phyloP scores from a whole-genome alignment of 1,139 yeast species.

The Geotrichum cucujoidarum region DNA sequence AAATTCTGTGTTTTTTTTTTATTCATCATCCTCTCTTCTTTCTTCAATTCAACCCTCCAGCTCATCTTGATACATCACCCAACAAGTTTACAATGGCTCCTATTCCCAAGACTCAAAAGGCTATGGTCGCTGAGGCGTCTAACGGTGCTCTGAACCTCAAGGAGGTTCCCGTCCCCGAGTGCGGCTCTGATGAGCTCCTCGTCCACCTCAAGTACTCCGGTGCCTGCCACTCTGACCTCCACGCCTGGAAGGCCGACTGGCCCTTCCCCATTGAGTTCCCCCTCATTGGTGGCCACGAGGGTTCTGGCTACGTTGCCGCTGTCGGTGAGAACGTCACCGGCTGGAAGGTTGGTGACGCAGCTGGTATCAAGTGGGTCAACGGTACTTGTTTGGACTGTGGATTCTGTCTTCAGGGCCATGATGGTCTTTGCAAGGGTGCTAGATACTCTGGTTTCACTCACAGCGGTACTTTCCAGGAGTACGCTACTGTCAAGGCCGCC shows the following conservation, averaged over 20 bases:
- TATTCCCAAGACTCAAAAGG: slow-evolving; percentile 30
- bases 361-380: slow-evolving; percentile 28
- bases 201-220: slow-evolving; percentile 35
- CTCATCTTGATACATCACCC: too few relatives aligned
- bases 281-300: slow-evolving; percentile 30
- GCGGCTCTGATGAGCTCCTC: slow-evolving; percentile 29
- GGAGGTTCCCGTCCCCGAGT: slow-evolving; percentile 33
- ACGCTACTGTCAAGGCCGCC: slow-evolving; percentile 69
- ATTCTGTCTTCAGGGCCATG: slow-evolving; percentile 25
- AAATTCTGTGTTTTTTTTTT: too few relatives aligned
- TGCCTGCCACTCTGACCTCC: slow-evolving; percentile 40
- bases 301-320: slow-evolving; percentile 30
- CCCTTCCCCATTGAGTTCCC: slow-evolving; percentile 17
- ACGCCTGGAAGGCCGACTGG: slow-evolving; percentile 23
- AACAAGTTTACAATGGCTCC: slow-evolving; percentile 18
- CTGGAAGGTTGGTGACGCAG: slow-evolving; percentile 26
- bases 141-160: slow-evolving; percentile 21
- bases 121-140: slow-evolving; percentile 24
- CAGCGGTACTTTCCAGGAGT: slow-evolving; percentile 74
- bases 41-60: too few relatives aligned
- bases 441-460: slow-evolving; percentile 54
- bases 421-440: slow-evolving; percentile 22
- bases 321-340: slow-evolving; percentile 21
- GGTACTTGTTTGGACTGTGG: slow-evolving; percentile 28
- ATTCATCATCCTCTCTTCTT: too few relatives aligned